A percentile compares a stretch with the other conserved stretches of the same genome.
These are phyloP conservation scores for Plasmodium gaboni DNA, from an alignment of 169 alveolate species.

Conservation along the genomic window DNA sequence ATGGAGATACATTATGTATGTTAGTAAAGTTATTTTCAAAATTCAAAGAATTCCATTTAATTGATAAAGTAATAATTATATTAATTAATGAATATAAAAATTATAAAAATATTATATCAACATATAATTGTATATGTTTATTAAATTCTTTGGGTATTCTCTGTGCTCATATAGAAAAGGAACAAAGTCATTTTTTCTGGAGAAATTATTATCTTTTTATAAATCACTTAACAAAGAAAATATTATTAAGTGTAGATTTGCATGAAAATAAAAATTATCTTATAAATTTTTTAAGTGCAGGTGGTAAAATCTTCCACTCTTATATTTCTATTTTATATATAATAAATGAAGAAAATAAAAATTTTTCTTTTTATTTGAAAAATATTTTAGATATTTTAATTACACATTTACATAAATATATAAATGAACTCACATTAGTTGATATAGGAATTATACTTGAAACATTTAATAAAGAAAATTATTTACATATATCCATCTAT, in stretches of 20 bases:
- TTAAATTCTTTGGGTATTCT: slow-evolving; percentile 5
- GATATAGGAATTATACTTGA: slow-evolving; percentile 26
- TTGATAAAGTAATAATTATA: neutral
- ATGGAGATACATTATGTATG: neutral
- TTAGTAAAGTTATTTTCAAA: slow-evolving; percentile 7
- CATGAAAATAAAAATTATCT: slow-evolving; percentile 11
- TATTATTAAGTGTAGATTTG: slow-evolving; percentile 4
- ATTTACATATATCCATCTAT: slow-evolving; percentile 6
- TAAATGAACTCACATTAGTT: slow-evolving; percentile 5
- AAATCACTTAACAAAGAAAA: slow-evolving; percentile 3
- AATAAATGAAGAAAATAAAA: neutral
- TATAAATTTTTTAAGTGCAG: slow-evolving; percentile 14
- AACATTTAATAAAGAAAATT: slow-evolving; percentile 40
- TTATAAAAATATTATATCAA: neutral
- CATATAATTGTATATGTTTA: slow-evolving; percentile 9
- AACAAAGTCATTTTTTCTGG: slow-evolving; percentile 22
- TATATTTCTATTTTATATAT: neutral
- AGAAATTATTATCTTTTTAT: slow-evolving; percentile 12
- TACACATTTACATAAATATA: neutral
- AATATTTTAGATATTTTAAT: slow-evolving; percentile 1
- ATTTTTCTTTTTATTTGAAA: slow-evolving; percentile 12
- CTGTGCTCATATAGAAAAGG: neutral
- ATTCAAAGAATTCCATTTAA: neutral
- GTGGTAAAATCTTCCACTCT: slow-evolving; percentile 42
- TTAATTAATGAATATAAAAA: neutral